Conservation (phyloP, 169 alveolate genomes). For the Plasmodium cynomolgi region DNA sequence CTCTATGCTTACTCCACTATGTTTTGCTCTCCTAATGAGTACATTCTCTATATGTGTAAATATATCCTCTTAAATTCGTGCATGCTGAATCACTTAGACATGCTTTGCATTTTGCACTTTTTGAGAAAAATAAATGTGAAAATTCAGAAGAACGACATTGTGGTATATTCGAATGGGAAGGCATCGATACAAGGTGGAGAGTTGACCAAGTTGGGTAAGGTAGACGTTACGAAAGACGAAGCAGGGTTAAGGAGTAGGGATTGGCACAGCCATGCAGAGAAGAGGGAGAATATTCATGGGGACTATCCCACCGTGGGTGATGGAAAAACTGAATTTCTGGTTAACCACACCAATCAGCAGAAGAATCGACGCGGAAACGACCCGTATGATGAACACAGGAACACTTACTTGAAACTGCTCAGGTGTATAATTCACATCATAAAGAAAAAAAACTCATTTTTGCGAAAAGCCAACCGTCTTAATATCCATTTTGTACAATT, state of each 20-base stretch:
- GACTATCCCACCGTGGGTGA: background rate
- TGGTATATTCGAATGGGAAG: background rate
- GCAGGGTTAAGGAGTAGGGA: background rate
- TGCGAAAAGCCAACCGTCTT: slow-evolving; percentile 38
- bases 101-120: slow-evolving; percentile 34
- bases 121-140: slow-evolving; percentile 12
- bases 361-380: background rate
- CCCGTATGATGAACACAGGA: slow-evolving; percentile 19
- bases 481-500: slow-evolving; percentile 29
- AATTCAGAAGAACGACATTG: background rate
- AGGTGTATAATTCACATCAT: slow-evolving; percentile 28
- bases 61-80: slow-evolving; percentile 29
- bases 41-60: slow-evolving; percentile 39
- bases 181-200: background rate
- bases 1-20: slow-evolving; percentile 42
- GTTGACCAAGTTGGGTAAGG: background rate
- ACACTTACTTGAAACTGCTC: slow-evolving; percentile 33
- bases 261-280: background rate
- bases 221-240: background rate
- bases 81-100: slow-evolving; percentile 26
- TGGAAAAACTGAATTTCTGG: background rate
- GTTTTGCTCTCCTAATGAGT: slow-evolving; percentile 15
- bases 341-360: background rate
- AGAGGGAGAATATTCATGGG: background rate
- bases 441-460: background rate